Evolutionary conservation across 2,329 filamentous ascomycete species (phyloP), one percentile per base, ranked within the genome.

Genomic region (Coleophoma eucalyptorum): DNA sequence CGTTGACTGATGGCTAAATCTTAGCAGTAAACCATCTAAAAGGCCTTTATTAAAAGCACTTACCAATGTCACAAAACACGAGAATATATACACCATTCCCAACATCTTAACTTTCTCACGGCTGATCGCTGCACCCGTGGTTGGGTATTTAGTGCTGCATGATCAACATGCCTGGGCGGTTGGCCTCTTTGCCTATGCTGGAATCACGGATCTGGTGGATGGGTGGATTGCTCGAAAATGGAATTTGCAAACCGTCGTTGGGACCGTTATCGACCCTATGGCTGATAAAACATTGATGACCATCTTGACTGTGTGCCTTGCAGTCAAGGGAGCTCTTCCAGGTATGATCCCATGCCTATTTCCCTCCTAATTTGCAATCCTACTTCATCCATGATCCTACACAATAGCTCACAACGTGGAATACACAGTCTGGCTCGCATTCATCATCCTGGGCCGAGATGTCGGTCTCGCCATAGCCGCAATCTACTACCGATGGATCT

Each of bases 211-310:
- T 66, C 76, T 96, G 6, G 79, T 97, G 3, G 94, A 99, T 67
- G 94, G 94, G 51, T 97, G 87, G 79, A 94, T 99, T 62, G 94
- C 94, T 21, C 83, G 94, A 38, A 81, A 79, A 53, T 97, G 88
- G 84, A 87, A 93, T 46, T 79, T 90, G 51, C 88, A 94, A 69
- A 97, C 94, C 0, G 93, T 99, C 1, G 90, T 97, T 10, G 94
- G 94, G 49, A 95, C 90, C 49, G 84, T 99, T 31, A 90, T 99
- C 55, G 92, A 96, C 64, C 94, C 94, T 5, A 94, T 97, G 88
- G 94, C 94, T 3, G 94, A 99, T 71, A 99, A 99, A 73, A 81
- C 84, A 8, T 79, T 99, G 57, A 97, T 99, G 94, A 97, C 93
- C 0, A 84, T 96, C 51, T 71, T 96, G 61, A 95, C 93, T 1